These are phyloP conservation scores for Elymus sibiricus DNA, from an alignment of 176 grass and related monocot genomes.

Conservation along the genomic window DNA sequence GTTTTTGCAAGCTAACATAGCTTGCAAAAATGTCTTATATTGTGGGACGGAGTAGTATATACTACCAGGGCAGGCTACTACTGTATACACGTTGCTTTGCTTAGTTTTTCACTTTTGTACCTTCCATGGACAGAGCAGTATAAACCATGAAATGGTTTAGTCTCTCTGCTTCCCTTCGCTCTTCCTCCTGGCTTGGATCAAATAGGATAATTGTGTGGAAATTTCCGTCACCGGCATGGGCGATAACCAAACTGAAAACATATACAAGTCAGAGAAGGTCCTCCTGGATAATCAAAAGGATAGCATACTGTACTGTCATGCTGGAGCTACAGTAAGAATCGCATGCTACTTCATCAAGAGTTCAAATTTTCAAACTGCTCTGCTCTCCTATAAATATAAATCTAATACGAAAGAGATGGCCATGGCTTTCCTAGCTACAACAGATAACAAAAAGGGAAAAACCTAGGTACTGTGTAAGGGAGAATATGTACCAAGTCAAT, in stretches of 20 bases:
- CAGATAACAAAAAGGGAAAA: background rate
- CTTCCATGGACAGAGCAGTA: slow-evolving; percentile 94
- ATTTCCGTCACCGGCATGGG: slow-evolving; percentile 97
- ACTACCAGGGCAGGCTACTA: too few relatives aligned
- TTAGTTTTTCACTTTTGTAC: too few relatives aligned
- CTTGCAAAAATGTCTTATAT: too few relatives aligned
- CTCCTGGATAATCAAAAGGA: slow-evolving; percentile 1
- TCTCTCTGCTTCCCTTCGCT: slow-evolving; percentile 74
- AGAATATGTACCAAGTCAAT: slow-evolving; percentile 71
- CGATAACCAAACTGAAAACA: slow-evolving; percentile 68
- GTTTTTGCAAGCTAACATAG: too few relatives aligned
- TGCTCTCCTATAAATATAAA: background rate
- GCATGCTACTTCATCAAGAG: background rate
- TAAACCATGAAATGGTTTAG: slow-evolving; percentile 98
- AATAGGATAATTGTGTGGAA: slow-evolving; percentile 98
- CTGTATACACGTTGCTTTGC: too few relatives aligned
- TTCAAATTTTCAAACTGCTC: background rate
- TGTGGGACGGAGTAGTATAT: too few relatives aligned
- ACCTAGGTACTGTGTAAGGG: slow-evolving; percentile 1
- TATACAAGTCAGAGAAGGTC: slow-evolving; percentile 29
- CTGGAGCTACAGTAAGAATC: slow-evolving; percentile 2
- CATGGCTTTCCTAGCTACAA: background rate
- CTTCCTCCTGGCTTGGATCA: slow-evolving; percentile 70
- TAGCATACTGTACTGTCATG: background rate
- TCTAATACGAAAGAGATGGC: background rate